Conservation (phyloP, 2,329 filamentous ascomycete species). For the Fusarium chaquense region DNA sequence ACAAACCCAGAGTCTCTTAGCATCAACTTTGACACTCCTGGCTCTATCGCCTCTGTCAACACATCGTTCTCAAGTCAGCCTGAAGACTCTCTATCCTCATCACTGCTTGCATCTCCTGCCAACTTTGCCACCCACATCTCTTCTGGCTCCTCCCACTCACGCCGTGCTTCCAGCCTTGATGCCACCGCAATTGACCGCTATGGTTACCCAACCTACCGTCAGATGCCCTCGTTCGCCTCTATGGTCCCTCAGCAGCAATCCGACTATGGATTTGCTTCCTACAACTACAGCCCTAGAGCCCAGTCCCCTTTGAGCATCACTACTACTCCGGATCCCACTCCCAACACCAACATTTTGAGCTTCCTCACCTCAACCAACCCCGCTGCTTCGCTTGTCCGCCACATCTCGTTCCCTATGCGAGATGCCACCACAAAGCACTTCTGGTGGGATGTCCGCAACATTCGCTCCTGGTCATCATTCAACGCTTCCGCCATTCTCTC, state of each 20-base stretch:
- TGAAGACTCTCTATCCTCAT: constrained; percentile 51
- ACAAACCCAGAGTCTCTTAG: constrained; percentile 70
- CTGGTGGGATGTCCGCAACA: constrained; percentile 95
- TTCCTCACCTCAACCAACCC: constrained; percentile 87
- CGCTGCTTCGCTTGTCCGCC: constrained; percentile 83
- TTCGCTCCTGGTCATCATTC: constrained; percentile 87
- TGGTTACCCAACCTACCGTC: constrained; percentile 87
- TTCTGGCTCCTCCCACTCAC: constrained; percentile 46
- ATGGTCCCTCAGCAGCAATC: constrained; percentile 39
- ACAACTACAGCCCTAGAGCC: constrained; percentile 60
- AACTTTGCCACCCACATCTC: constrained; percentile 60
- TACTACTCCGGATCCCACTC: constrained; percentile 59
- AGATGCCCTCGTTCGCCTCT: constrained; percentile 66
- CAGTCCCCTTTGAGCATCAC: constrained; percentile 58
- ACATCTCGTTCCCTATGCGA: constrained; percentile 75
- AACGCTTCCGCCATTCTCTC: constrained; percentile 76
- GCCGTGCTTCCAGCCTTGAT: constrained; percentile 77
- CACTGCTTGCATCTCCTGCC: constrained; percentile 76
- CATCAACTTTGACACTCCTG: constrained; percentile 50
- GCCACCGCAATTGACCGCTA: constrained; percentile 74
- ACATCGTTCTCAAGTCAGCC: constrained; percentile 56
- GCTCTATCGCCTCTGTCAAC: constrained; percentile 49
- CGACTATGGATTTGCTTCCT: constrained; percentile 59
- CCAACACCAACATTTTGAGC: constrained; percentile 76
- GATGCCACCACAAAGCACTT: constrained; percentile 83